Base-by-base conservation (phyloP, 2,329 filamentous ascomycete genomes). In the Xylariaceae sp. region DNA sequence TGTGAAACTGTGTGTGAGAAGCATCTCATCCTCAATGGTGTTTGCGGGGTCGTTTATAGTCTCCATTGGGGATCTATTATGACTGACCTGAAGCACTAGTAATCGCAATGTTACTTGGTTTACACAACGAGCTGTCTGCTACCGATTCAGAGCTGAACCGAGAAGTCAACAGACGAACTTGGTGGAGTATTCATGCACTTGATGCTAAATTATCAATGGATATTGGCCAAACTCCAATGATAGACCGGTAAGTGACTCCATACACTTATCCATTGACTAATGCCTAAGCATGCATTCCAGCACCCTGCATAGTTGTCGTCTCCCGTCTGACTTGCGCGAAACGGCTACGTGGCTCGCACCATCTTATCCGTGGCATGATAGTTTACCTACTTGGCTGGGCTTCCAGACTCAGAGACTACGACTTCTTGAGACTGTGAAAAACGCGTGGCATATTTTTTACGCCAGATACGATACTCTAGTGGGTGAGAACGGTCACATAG, bases 111-210 rank as follows among this genome's bases (percentile, higher is more conserved):
- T 45, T 52, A 1, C 27, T 54, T 6, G 48, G 53, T 11, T 40
- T 54, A 14, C 47, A 40, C 22, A 36, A 48, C 29, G 51, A 55
- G 27, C 37, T 39, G 12, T 25, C 36, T 1, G 6, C 37, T 3
- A 23, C 22, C 14, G 36, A 44, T 16, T 34, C 47, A 4, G 47
- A 54, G 27, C 48, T 41, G 4, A 33, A 48, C 17, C 37, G 27
- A 16, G 48, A 55, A 39, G 20, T 54, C 8, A 21, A 35, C n/a
- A 43, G 51, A 14, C 51, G 53, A 4, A 47, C 47, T 3, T 55
- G 53, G 53, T 55, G 53, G 53, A 49, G 44, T 22, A 17, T 55
- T 14, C 49, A 52, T 39, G 33, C 48, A 6, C n/a, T 55, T 6
- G 53, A 55, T 19, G 42, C 47, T 21, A 47, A 49, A 23, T 22